Evolutionary conservation across 257 asterid genomes (phyloP).

Genomic region (Jacaranda copaia): DNA sequence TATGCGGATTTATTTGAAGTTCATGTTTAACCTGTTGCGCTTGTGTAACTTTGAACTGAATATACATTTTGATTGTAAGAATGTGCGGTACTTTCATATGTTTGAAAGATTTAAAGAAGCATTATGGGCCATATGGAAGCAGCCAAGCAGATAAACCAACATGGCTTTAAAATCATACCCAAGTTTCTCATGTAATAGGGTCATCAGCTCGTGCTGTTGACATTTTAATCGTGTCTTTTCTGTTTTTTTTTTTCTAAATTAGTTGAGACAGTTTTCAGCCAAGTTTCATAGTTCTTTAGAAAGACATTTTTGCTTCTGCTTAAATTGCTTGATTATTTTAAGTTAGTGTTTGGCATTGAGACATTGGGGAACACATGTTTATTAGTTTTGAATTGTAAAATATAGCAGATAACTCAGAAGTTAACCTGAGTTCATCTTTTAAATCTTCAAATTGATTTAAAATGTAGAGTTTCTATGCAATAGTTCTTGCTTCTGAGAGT

Average conservation of each 20-base stretch:
- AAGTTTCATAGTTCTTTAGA: not conserved
- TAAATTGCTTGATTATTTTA: not conserved
- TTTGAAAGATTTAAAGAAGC: not conserved
- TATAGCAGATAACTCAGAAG: no score
- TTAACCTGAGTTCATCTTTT: no score
- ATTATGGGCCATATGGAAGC: not conserved
- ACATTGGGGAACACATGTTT: not conserved
- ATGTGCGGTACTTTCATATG: not conserved
- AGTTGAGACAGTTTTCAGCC: not conserved
- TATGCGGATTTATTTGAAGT: no score
- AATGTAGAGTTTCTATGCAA: no score
- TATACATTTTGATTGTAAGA: not conserved
- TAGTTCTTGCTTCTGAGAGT: no score
- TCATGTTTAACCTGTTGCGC: no score
- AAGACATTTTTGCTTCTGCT: not conserved
- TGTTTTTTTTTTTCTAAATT: not conserved
- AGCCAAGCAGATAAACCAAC: not conserved
- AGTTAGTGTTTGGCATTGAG: not conserved
- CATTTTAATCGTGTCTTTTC: not conserved
- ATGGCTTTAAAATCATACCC: not conserved
- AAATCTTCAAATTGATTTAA: no score
- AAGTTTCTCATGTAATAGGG: not conserved
- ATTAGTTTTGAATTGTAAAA: no score
- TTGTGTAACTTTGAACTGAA: not conserved
- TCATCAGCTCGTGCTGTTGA: conserved; percentile 12